Evolutionary conservation across 306 rosid species (phyloP).

Genomic region (Glycine soja): DNA sequence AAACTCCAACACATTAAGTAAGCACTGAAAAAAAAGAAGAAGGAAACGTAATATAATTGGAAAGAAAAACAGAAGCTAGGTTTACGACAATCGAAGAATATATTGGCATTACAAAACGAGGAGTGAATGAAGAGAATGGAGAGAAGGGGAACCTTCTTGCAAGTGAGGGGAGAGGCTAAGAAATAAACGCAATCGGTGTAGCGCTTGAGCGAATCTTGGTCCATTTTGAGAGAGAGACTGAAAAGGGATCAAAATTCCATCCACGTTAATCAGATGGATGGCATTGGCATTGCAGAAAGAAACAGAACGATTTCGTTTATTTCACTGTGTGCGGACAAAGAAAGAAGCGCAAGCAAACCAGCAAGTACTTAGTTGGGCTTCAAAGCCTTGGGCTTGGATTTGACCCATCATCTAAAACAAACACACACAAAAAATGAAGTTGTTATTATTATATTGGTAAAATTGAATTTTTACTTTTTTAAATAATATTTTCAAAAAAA

Average conservation of each 20-base stretch:
- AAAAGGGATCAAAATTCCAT: conserved; percentile 43
- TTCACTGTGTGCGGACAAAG: conserved; percentile 1
- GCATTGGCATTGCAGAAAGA: background rate
- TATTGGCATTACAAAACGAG: background rate
- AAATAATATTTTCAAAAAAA: too few species aligned
- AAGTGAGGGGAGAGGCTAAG: conserved; percentile 90
- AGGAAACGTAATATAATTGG: background rate
- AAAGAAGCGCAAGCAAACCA: background rate
- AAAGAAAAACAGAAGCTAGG: conserved; percentile 20
- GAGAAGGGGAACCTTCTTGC: conserved; percentile 73
- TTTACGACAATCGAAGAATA: conserved; percentile 39
- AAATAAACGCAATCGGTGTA: conserved; percentile 89
- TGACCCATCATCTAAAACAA: background rate
- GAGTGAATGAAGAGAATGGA: background rate
- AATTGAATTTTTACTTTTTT: too few species aligned
- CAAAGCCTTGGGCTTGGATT: background rate
- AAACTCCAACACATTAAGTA: conserved; percentile 40
- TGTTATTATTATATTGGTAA: too few species aligned
- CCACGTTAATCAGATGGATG: conserved; percentile 35
- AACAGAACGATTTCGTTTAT: conserved; percentile 4
- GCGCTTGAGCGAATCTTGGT: conserved; percentile 66
- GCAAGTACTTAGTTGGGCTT: background rate
- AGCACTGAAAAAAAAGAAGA: background rate
- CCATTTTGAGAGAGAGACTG: conserved; percentile 53
- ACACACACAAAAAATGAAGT: too few species aligned